Evolutionary conservation across 345 rosid species (phyloP).

Genomic region (Anastatica hierochuntica): DNA sequence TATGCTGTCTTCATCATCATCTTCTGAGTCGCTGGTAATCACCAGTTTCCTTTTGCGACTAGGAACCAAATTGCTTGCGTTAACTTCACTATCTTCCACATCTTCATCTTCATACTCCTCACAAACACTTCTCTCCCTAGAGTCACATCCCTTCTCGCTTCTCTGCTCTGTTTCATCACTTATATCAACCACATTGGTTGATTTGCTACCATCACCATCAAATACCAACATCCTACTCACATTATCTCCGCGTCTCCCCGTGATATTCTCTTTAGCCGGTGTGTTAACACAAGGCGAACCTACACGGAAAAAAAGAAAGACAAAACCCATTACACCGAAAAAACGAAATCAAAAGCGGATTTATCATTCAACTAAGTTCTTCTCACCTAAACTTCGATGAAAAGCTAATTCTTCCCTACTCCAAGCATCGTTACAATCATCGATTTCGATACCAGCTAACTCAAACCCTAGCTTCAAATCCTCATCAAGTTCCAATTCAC

Average conservation of each 20-base stretch:
- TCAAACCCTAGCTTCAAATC: conserved; percentile 10
- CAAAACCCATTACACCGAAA: background rate
- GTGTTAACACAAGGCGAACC: conserved; percentile 28
- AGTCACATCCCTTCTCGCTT: too few relatives aligned
- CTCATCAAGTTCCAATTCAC: conserved; percentile 11
- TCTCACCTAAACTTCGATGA: conserved; percentile 21
- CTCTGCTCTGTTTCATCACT: conserved; percentile 45
- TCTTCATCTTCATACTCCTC: conserved; percentile 21
- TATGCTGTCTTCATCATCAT: conserved; percentile 38
- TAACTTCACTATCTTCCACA: conserved; percentile 21
- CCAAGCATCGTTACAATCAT: background rate
- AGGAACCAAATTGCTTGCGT: conserved; percentile 2
- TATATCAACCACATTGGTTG: conserved; percentile 30
- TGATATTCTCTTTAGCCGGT: conserved; percentile 17
- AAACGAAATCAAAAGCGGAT: background rate
- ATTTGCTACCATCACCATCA: conserved; percentile 30
- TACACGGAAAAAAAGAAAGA: conserved; percentile 6
- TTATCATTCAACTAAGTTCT: background rate
- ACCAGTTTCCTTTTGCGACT: conserved; percentile 51
- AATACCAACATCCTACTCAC: conserved; percentile 34
- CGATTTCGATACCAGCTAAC: background rate
- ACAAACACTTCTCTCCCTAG: too few relatives aligned
- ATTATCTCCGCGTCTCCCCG: conserved; percentile 17
- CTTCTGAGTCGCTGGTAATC: conserved; percentile 51
- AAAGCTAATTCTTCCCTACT: background rate